Evolutionary conservation across 257 asterid species (phyloP).

Genomic region (Striga asiatica): DNA sequence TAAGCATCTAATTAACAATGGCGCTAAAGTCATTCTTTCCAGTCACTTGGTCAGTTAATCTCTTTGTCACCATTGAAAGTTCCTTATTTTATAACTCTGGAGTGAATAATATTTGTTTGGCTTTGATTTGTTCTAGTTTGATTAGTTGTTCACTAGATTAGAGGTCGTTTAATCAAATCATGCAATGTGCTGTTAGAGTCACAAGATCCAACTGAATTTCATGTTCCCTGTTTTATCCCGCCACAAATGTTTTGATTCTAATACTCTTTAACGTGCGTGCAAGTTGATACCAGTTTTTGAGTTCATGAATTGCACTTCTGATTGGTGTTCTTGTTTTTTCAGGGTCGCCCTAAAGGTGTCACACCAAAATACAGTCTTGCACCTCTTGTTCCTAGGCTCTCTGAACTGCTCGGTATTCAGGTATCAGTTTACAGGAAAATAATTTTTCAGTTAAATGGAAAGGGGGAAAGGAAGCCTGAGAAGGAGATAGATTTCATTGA

Average conservation of each 20-base stretch:
- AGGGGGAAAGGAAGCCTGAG: not conserved
- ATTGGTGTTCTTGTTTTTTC: conserved; percentile 7
- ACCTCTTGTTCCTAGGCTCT: conserved; percentile 53
- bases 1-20: conserved; percentile 18
- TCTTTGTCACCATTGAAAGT: not conserved
- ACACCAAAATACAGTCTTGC: conserved; percentile 34
- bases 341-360: conserved; percentile 42
- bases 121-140: conserved; percentile 11
- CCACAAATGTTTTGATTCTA: no score
- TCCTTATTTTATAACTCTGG: not conserved
- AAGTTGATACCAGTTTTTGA: not conserved
- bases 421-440: conserved; percentile 16
- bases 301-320: conserved; percentile 19
- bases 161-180: not conserved
- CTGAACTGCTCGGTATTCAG: conserved; percentile 70
- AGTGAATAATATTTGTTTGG: not conserved
- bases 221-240: not conserved
- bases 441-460: not conserved
- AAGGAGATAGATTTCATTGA: not conserved
- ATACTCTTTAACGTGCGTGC: not conserved
- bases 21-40: conserved; percentile 22
- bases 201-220: not conserved
- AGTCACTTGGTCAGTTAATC: conserved; percentile 19
- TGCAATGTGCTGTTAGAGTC: not conserved
- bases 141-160: not conserved